Evolutionary conservation across 805 yeast species (phyloP).

Genomic region (Ogataea zsoltii): DNA sequence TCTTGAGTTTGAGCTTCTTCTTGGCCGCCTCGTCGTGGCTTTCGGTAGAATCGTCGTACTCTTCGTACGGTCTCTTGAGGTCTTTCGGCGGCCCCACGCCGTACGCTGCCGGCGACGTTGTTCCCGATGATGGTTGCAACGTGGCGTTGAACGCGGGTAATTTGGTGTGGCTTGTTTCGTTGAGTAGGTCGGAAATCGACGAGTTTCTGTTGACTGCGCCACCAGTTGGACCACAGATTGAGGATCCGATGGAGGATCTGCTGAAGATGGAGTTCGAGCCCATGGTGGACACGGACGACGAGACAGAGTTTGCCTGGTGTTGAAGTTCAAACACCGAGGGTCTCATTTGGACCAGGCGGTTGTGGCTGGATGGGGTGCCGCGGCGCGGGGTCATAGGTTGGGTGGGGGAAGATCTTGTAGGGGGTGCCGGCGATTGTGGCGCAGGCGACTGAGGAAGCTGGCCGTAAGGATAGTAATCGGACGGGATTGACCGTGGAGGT

Average conservation of each 20-base stretch:
- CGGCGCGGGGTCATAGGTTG: conserved; percentile 16
- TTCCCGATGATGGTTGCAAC: conserved; percentile 5
- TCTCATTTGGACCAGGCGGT: conserved; percentile 13
- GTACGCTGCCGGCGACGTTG: conserved; percentile 7
- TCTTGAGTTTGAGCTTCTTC: conserved; percentile 15
- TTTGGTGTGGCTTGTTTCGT: conserved; percentile 21
- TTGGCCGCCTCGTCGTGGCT: conserved; percentile 4
- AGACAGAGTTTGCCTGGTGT: conserved; percentile 21
- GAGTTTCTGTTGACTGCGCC: conserved; percentile 28
- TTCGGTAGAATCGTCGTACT: conserved; percentile 1
- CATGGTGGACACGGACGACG: conserved; percentile 26
- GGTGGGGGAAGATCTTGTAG: conserved; percentile 11
- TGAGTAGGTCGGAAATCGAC: conserved; percentile 28
- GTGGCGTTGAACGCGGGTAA: conserved; percentile 2
- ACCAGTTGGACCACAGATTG: conserved; percentile 12
- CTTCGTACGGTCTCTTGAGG: conserved; percentile 11
- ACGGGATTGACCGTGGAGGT: conserved; percentile 24
- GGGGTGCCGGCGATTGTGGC: conserved; percentile 16
- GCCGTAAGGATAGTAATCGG: conserved; percentile 14
- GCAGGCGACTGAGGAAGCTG: conserved; percentile 15
- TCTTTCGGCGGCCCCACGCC: conserved; percentile 6
- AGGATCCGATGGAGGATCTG: conserved; percentile 24
- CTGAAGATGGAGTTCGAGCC: conserved; percentile 31
- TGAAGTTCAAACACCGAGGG: conserved; percentile 23
- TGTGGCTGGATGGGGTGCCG: conserved; percentile 15